phyloP scores from a whole-genome alignment of 2,329 filamentous ascomycete genomes.

The Trichoderma sp. region DNA sequence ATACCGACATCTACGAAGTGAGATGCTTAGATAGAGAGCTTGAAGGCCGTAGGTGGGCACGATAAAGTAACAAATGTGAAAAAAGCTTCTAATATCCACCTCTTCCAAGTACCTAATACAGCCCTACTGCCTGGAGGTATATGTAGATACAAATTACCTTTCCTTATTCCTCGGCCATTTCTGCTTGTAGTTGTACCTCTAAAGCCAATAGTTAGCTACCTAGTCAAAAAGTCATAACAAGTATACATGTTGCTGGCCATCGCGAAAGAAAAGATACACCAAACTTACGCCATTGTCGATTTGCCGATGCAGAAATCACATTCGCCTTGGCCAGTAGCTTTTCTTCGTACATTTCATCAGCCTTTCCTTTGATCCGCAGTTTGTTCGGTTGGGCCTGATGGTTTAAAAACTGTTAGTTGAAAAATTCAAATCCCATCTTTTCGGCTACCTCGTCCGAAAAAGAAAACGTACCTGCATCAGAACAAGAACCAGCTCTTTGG shows the following conservation, averaged over 20 bases:
- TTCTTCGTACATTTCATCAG: slow-evolving; percentile 61
- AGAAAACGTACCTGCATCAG: slow-evolving; percentile 61
- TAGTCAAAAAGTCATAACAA: background rate
- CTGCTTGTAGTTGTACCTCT: slow-evolving; percentile 56
- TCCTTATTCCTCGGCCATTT: slow-evolving; percentile 48
- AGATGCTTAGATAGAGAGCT: background rate
- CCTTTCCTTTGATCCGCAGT: slow-evolving; percentile 53
- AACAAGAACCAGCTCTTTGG: slow-evolving; percentile 68
- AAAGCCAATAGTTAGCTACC: background rate
- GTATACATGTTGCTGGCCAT: background rate
- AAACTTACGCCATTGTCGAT: slow-evolving; percentile 65
- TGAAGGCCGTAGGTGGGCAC: too few relatives aligned
- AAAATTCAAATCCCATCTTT: background rate
- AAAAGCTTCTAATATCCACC: background rate
- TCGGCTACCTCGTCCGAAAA: background rate
- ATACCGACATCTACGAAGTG: background rate
- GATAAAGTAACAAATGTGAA: background rate
- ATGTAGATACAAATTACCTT: background rate
- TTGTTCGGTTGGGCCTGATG: slow-evolving; percentile 67
- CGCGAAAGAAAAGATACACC: background rate
- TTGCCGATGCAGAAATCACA: slow-evolving; percentile 68
- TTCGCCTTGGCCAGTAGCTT: slow-evolving; percentile 68
- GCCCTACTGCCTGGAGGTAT: background rate
- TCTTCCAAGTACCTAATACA: background rate
- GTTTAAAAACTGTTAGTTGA: slow-evolving; percentile 10